Evolutionary conservation across 371 early-diverging fungal genomes (phyloP), one percentile per base, ranked within the genome.

Genomic region (Mucor plumbeus): DNA sequence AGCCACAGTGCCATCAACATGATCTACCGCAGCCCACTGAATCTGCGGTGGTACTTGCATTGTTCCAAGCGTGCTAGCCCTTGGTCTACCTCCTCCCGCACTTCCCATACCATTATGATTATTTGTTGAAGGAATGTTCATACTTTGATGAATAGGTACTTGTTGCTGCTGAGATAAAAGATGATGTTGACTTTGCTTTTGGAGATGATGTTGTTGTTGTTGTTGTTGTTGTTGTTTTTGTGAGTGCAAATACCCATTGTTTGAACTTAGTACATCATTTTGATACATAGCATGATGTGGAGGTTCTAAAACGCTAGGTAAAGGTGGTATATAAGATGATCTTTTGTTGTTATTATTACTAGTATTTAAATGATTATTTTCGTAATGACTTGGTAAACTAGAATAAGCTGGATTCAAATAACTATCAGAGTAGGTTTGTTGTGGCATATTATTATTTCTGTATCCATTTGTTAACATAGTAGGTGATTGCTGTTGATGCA

Each of bases 31-130:
- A n/a, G 70, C 70, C 71, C 75, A 68, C 44, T 77, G 79, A 14
- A 75, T 69, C 19, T 74, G 82, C 15, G 75, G 77, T 10, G 79
- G 76, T 7, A 71, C 69, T 26, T 77, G 78, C 71, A 79, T 72
- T 2, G 79, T 77, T 7, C 83, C 83, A 9, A 82, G 63, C 39
- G 83, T 82, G 61, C 71, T 82, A 7, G 83, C 80, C 33, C 83
- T 71, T 15, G 83, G 83, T 6, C 83, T 66, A 14, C 71, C 75
- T 11, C 14, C 26, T 15, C 26, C 26, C 11, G 2, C 43, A 5
- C 43, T 10, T 21, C 48, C 48, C 36, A 36, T 38, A 8, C 57
- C 48, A 53, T 39, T 35, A 33, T 48, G 11, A 58, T 47, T 57
- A 13, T 8, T 44, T 31, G 44, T 15, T n/a, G 59, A 60, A 6